Evolutionary conservation across 192 early-diverging fungal species (phyloP).

Genomic region (Umbelopsis isabellina): DNA sequence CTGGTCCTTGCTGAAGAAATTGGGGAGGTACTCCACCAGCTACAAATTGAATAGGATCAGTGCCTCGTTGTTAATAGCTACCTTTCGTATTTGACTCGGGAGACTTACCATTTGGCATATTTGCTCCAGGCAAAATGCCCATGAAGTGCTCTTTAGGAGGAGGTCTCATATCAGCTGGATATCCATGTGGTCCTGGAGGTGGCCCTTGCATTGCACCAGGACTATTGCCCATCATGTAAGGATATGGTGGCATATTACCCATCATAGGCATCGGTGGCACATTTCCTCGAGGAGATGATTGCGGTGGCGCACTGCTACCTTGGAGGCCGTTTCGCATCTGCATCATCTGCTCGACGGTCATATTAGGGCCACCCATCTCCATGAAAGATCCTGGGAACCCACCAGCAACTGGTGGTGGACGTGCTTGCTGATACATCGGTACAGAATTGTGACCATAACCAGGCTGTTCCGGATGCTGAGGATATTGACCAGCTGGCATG

Average conservation of each 20-base stretch:
- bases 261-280: constrained; percentile 10
- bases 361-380: constrained; percentile 5
- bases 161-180: constrained; percentile 7
- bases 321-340: constrained; percentile 12
- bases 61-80: neutral
- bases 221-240: constrained; percentile 10
- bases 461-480: constrained; percentile 3
- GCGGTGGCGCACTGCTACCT: neutral
- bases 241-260: constrained; percentile 17
- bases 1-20: constrained; percentile 9
- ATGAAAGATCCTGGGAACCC: constrained; percentile 4
- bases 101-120: constrained; percentile 6
- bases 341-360: constrained; percentile 12
- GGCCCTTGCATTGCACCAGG: constrained; percentile 18
- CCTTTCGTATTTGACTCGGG: too few relatives aligned
- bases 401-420: neutral
- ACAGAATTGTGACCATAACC: neutral
- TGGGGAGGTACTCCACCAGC: constrained; percentile 1
- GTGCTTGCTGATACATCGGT: constrained; percentile 7
- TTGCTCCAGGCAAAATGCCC: constrained; percentile 21
- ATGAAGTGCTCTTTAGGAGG: constrained; percentile 17
- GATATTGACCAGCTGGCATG: neutral
- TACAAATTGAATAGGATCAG: neutral
- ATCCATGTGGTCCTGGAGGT: neutral
- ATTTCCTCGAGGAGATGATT: neutral